Evolutionary conservation across 306 rosid genomes (phyloP).

Genomic region (Hippophae tibetana): DNA sequence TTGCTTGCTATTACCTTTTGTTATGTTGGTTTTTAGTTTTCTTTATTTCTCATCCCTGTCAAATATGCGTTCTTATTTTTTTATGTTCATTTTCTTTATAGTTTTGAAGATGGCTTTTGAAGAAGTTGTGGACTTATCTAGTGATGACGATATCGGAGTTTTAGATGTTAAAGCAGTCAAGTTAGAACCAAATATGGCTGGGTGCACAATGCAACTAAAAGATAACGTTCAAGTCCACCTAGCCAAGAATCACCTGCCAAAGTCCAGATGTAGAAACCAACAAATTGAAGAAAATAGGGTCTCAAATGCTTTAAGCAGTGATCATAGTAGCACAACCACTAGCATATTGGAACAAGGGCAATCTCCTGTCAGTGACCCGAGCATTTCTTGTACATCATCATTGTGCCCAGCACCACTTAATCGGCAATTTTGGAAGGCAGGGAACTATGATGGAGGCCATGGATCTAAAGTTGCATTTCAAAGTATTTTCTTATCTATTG

Average conservation of each 20-base stretch:
- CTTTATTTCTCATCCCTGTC: not conserved
- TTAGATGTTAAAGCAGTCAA: constrained; percentile 35
- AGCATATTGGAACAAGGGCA: constrained; percentile 61
- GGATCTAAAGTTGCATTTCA: constrained; percentile 44
- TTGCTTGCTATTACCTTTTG: not conserved
- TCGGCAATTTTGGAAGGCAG: constrained; percentile 94
- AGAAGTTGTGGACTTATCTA: constrained; percentile 66
- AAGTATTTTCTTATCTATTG: constrained; percentile 38
- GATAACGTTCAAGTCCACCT: constrained; percentile 13
- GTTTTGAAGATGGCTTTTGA: constrained; percentile 37
- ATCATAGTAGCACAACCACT: constrained; percentile 44
- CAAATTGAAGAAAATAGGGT: constrained; percentile 45
- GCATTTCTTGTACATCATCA: constrained; percentile 42
- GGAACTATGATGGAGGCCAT: constrained; percentile 45
- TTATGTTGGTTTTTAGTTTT: not conserved
- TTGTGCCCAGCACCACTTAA: constrained; percentile 54
- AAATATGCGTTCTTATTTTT: constrained; percentile 5
- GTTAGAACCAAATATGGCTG: constrained; percentile 33
- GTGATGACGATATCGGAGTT: constrained; percentile 53
- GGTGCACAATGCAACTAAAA: constrained; percentile 12
- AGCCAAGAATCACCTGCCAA: constrained; percentile 19
- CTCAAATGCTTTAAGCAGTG: constrained; percentile 44
- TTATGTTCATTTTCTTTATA: constrained; percentile 20
- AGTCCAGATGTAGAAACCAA: constrained; percentile 13
- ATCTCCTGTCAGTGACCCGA: constrained; percentile 51